These are phyloP conservation scores for Iris macrosiphon DNA, from an alignment of 106 monocot species.

Conservation along the genomic window DNA sequence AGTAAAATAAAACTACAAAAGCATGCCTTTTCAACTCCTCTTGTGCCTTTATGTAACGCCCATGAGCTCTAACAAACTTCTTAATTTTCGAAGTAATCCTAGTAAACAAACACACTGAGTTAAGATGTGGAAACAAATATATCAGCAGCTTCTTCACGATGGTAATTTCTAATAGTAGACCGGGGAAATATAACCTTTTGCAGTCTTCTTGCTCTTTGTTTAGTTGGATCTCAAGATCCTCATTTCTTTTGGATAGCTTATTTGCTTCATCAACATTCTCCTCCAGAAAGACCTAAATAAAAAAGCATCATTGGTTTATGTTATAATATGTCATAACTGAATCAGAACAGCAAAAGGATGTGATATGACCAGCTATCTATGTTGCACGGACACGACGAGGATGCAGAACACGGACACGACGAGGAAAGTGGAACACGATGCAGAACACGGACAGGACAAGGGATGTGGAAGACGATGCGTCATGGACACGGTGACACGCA, in stretches of 20 bases:
- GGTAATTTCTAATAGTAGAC: not conserved
- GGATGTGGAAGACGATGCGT: too few relatives aligned
- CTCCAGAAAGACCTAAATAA: conserved; percentile 46
- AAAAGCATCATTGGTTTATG: too few relatives aligned
- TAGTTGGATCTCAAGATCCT: conserved; percentile 55
- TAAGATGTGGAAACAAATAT: not conserved
- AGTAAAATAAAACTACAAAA: not conserved
- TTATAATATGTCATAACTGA: too few relatives aligned
- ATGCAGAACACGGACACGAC: too few relatives aligned
- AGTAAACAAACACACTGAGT: not conserved
- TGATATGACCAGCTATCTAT: too few relatives aligned
- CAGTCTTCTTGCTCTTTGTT: conserved; percentile 58
- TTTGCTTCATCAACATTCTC: conserved; percentile 46
- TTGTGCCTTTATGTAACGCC: conserved; percentile 44
- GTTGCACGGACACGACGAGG: too few relatives aligned
- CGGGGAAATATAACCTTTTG: conserved; percentile 34
- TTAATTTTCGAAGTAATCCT: conserved; percentile 52
- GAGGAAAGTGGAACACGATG: too few relatives aligned
- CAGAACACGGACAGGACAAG: too few relatives aligned
- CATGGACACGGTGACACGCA: too few relatives aligned
- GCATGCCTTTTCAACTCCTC: conserved; percentile 53
- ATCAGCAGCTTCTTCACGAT: not conserved
- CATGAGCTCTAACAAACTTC: conserved; percentile 50
- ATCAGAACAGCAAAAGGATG: too few relatives aligned
- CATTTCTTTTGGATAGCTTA: conserved; percentile 31